phyloP scores from a whole-genome alignment of 495 filamentous ascomycete genomes.

The Hypoxylon intermedium region DNA sequence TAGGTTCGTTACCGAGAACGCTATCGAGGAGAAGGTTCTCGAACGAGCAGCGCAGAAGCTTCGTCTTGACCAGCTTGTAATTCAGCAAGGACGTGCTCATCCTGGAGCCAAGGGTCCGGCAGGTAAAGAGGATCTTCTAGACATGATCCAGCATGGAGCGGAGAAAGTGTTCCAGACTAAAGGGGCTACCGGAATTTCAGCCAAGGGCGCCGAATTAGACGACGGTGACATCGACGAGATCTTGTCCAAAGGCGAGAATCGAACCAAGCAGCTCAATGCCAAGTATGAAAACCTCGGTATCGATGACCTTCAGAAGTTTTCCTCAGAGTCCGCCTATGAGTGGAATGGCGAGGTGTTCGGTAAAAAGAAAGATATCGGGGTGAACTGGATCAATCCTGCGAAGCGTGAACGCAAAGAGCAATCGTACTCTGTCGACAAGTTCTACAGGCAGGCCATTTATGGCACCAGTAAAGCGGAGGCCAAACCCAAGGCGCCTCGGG shows the following conservation, averaged over 20 bases:
- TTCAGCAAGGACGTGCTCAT: constrained; percentile 97
- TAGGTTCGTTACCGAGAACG: constrained; percentile 95
- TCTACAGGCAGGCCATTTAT: constrained; percentile 87
- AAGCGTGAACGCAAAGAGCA: constrained; percentile 99
- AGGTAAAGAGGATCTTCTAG: constrained; percentile 93
- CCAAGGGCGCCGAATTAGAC: constrained; percentile 67
- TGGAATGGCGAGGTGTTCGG: constrained; percentile 97
- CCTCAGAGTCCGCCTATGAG: constrained; percentile 94
- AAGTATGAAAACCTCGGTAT: constrained; percentile 98
- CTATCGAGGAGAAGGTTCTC: constrained; percentile 97
- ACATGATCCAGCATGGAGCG: constrained; percentile 99
- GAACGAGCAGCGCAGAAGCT: constrained; percentile 98
- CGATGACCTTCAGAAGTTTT: constrained; percentile 97
- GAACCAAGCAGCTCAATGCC: constrained; percentile 87
- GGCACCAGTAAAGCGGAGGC: constrained; percentile 80
- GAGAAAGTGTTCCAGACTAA: constrained; percentile 83
- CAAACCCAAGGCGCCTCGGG: constrained; percentile 93
- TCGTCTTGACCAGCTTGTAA: constrained; percentile 97
- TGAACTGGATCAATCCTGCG: constrained; percentile 97
- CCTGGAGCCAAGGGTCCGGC: constrained; percentile 83
- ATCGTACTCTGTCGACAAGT: constrained; percentile 97
- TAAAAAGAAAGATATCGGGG: constrained; percentile 92
- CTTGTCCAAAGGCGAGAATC: constrained; percentile 82
- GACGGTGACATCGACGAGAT: constrained; percentile 93
- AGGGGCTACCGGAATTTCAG: constrained; percentile 65